These are phyloP conservation scores for Mollisia scopiformis DNA, from an alignment of 2,329 filamentous ascomycete genomes.

Conservation along the genomic window DNA sequence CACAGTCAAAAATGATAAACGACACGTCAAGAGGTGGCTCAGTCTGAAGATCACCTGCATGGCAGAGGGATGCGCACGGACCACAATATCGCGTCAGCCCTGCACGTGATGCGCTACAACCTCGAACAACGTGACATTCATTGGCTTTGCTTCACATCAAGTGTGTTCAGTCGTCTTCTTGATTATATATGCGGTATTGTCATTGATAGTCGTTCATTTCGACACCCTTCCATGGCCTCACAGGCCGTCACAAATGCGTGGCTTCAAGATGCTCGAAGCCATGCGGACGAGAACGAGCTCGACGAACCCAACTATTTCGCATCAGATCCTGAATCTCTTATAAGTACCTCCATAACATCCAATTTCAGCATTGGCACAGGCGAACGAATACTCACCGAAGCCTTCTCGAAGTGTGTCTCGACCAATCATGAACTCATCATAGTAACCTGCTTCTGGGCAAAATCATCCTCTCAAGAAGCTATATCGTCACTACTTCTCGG, in stretches of 20 bases:
- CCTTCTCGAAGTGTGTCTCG: conserved; percentile 63
- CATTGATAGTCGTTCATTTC: too few relatives aligned
- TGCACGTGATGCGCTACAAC: too few relatives aligned
- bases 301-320: conserved; percentile 55
- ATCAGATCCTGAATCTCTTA: conserved; percentile 47
- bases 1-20: too few relatives aligned
- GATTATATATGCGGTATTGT: too few relatives aligned
- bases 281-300: conserved; percentile 9
- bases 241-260: conserved; percentile 22
- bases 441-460: conserved; percentile 83
- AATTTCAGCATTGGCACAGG: conserved; percentile 60
- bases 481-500: conserved; percentile 60
- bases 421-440: conserved; percentile 70
- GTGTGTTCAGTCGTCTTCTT: too few relatives aligned
- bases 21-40: too few relatives aligned
- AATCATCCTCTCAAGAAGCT: conserved; percentile 61
- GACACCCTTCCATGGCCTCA: not conserved
- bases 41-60: too few relatives aligned
- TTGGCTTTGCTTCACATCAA: too few relatives aligned
- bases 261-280: conserved; percentile 18
- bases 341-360: conserved; percentile 50
- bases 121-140: too few relatives aligned
- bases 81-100: too few relatives aligned
- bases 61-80: not conserved
- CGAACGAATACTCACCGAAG: conserved; percentile 52